phyloP scores from a whole-genome alignment of 805 yeast species.

The Yarrowia bubula region DNA sequence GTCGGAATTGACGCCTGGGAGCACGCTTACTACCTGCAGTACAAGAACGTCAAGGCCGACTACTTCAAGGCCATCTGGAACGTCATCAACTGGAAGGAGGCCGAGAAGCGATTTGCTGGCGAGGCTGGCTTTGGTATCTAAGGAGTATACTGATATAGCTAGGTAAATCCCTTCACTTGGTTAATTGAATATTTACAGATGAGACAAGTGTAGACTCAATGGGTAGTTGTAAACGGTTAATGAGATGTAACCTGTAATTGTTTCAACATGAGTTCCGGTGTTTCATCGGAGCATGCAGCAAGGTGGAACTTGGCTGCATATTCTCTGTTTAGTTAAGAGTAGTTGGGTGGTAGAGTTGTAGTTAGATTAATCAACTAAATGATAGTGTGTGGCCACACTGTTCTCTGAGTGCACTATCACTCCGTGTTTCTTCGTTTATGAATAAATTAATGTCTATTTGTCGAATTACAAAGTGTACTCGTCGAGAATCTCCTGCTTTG shows the following conservation, averaged over 20 bases:
- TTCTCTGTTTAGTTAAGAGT: no score
- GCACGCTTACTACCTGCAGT: slow-evolving; percentile 92
- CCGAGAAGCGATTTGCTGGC: slow-evolving; percentile 55
- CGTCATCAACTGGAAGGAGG: slow-evolving; percentile 91
- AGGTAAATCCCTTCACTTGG: neutral
- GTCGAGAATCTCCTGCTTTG: slow-evolving; percentile 18
- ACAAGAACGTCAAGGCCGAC: slow-evolving; percentile 86
- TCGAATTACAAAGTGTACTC: neutral
- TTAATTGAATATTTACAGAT: neutral
- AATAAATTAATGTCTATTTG: neutral
- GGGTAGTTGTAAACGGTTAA: no score
- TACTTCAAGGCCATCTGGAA: slow-evolving; percentile 94
- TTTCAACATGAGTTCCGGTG: no score
- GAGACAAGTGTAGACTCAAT: no score
- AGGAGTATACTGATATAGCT: neutral
- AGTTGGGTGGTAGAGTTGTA: no score
- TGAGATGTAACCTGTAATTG: no score
- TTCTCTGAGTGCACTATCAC: no score
- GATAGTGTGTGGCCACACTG: no score
- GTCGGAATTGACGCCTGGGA: slow-evolving; percentile 96
- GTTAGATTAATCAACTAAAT: no score
- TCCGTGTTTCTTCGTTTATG: no score
- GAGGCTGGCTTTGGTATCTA: neutral
- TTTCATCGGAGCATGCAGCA: no score
- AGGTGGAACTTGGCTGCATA: no score